phyloP scores from a whole-genome alignment of 140 eudicot genomes.

The Cichorium intybus region DNA sequence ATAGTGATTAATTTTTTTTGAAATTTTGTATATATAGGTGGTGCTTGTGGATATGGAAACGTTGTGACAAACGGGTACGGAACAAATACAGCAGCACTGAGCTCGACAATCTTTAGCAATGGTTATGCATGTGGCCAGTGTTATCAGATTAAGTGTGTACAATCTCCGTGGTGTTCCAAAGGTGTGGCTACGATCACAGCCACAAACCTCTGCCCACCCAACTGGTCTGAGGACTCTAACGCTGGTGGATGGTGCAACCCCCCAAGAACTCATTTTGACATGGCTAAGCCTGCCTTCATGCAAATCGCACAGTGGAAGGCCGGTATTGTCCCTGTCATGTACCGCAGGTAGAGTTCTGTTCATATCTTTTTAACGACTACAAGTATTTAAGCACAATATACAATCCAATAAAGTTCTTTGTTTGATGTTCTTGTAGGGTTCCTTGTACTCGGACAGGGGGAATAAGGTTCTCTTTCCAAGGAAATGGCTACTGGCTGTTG shows the following conservation, averaged over 20 bases:
- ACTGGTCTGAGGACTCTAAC: conserved; percentile 50
- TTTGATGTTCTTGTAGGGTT: conserved; percentile 36
- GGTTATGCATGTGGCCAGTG: conserved; percentile 76
- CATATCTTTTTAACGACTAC: not conserved
- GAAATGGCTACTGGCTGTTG: conserved; percentile 63
- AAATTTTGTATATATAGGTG: conserved; percentile 48
- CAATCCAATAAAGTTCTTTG: not conserved
- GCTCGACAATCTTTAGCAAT: conserved; percentile 53
- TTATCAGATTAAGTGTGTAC: conserved; percentile 53
- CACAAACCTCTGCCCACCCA: conserved; percentile 79
- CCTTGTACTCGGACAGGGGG: conserved; percentile 54
- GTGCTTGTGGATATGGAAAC: conserved; percentile 87
- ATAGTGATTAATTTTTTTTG: not conserved
- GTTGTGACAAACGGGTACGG: conserved; percentile 60
- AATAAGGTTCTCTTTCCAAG: conserved; percentile 49
- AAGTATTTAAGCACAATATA: not conserved
- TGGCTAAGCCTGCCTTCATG: conserved; percentile 76
- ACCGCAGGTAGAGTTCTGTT: conserved; percentile 47
- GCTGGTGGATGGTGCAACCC: conserved; percentile 87
- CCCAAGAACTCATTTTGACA: conserved; percentile 68
- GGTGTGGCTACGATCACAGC: conserved; percentile 54
- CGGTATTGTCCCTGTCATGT: conserved; percentile 71
- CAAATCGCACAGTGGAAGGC: conserved; percentile 70
- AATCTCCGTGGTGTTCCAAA: conserved; percentile 47
- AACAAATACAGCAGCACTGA: conserved; percentile 63